Percentiles rank a stretch among this genome's conserved stretches.
Evolutionary conservation across 768 basidiomycete genomes (phyloP).

Genomic region (Arthromyces matolae): DNA sequence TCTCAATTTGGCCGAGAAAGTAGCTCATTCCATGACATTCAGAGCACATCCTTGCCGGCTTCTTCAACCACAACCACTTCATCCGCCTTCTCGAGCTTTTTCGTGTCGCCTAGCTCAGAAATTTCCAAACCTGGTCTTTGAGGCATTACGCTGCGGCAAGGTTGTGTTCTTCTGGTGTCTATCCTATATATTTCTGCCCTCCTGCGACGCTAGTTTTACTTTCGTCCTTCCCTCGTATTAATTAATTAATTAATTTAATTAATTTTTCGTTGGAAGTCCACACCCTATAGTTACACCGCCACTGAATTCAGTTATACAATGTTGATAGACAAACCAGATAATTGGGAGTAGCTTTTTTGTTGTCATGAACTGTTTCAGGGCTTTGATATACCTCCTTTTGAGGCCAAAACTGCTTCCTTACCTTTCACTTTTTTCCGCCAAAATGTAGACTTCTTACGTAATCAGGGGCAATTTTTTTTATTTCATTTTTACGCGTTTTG

Average conservation of each 20-base stretch:
- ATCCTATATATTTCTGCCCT: not conserved
- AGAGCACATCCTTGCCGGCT: not conserved
- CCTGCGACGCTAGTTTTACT: not conserved
- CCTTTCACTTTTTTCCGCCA: too few species aligned
- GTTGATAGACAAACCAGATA: too few species aligned
- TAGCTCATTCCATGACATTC: not conserved
- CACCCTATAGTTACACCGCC: too few species aligned
- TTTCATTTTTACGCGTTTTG: too few species aligned
- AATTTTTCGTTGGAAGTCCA: too few species aligned
- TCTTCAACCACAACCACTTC: not conserved
- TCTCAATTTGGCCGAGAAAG: not conserved
- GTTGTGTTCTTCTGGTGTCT: not conserved
- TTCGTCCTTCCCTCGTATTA: not conserved
- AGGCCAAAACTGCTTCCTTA: too few species aligned
- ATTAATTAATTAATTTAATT: not conserved
- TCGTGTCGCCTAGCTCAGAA: not conserved
- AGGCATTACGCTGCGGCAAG: not conserved
- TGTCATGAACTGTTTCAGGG: too few species aligned
- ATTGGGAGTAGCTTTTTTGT: too few species aligned
- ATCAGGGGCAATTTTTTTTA: too few species aligned
- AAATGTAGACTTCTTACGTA: too few species aligned
- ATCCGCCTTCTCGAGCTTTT: not conserved
- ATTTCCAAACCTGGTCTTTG: not conserved
- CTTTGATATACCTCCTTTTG: too few species aligned
- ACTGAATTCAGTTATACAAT: too few species aligned